Base-by-base conservation (phyloP, 306 rosid genomes). In the Pterocarpus santalinus region DNA sequence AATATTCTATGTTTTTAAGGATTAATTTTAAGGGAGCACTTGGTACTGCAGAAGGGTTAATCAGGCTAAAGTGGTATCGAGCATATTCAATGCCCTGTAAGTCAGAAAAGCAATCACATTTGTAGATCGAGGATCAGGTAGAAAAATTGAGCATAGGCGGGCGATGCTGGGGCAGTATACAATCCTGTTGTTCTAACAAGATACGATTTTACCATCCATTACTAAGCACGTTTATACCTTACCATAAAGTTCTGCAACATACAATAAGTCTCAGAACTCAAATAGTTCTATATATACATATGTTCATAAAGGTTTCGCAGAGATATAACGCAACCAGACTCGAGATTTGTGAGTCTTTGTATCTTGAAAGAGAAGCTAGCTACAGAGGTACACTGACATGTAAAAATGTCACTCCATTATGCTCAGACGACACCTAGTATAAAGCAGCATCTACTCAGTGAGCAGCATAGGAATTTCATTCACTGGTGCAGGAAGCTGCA, bases 401-500 rank as follows among this genome's bases (percentile, higher is more conserved):
- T 84, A 58, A 79, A 79, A 71, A 83, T 62, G 80, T 73, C 71
- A 73, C 85, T 77, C 73, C 80, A 76, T 78, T 17, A 63, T 68
- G 62, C 57, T 22, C 52, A 9, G 58, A 39, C 57, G 77, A 30
- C 30, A 69, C 33, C 43, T 12, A 8, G 28, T 65, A 51, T 65
- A 6, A 69, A 76, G 58, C 60, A 0, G 57, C 71, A 61, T 64
- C 89, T 94, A 94, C 88, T 94, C 98, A 0, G 98, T 94, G 28
- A 94, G 82, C 32, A 92, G 97, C 97, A 94, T 91, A 72, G 89
- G 89, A 49, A 91, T 49, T 72, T 94, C 97, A 64, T 81, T 83
- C 73, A 84, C 73, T 0, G 91, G 91, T 13, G 81, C 69, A 41
- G 97, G 97, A 57, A 94, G 91, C 98, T 94, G 97, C 89, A 89